Evolutionary conservation across 306 rosid species (phyloP), one percentile per base, ranked within the genome.

Genomic region (Sesbania bispinosa): DNA sequence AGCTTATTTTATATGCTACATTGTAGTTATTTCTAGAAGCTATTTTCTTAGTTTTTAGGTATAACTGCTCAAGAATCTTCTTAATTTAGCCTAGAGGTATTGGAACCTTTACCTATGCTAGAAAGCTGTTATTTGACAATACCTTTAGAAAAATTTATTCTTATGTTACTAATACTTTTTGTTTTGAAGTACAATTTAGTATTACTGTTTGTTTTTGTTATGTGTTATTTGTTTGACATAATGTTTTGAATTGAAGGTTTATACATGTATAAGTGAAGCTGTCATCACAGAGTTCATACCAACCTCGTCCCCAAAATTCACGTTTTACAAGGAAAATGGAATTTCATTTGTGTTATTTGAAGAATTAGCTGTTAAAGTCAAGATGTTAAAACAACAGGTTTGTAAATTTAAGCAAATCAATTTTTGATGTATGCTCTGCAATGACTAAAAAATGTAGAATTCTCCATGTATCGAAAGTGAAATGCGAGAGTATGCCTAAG

Each of bases 231-330:
- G 20, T 50, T 23, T 43, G 29, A 60, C 66, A 1, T 33, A 15
- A 50, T 14, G 3, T 36, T 69, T 73, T 72, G n/a, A 62, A 66
- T 62, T 83, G 80, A 69, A 93, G 98, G 96, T 94, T 14, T 90
- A 89, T 67, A 94, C 98, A 7, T 87, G 92, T 81, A 78, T 45
- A 33, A 82, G 76, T 77, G 98, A 86, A 83, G 88, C 87, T 39
- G 90, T 78, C 75, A 71, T 94, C 42, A 61, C 91, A 10, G 50
- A 86, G 84, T 84, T 71, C 76, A 75, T 89, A 35, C 95, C 95
- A 21, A 60, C 79, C 20, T 81, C 97, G 2, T 83, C 88, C 26
- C 87, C 95, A 0, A 90, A 89, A 73, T 94, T 90, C 83, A 85
- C 69, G 82, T 78, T 33, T 53, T 94, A 80, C 76, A 42, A 23